Evolutionary conservation across 441 rosid species (phyloP), one percentile per base, ranked within the genome.

Genomic region (Sinapis alba): DNA sequence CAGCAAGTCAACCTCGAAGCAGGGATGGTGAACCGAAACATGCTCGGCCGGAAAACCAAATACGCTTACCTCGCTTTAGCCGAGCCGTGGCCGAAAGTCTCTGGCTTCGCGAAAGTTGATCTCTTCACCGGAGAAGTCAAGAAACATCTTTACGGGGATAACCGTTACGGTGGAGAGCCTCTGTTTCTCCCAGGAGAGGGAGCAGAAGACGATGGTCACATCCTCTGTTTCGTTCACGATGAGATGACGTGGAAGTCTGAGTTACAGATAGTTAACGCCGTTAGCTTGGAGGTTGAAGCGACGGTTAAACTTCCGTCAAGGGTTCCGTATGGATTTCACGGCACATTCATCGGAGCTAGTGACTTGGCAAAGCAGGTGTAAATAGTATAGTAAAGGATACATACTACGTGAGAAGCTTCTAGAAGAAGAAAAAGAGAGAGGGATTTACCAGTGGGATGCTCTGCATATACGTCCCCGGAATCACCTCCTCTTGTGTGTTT

Each of bases 251-350:
- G 90, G 88, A 80, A 81, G 80, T 91, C 97, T 0, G 92, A 89
- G 85, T 84, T 91, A 15, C 89, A 83, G 60, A 84, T 91, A 0
- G 87, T 91, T 13, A 89, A 91, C 63, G 90, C 91, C 34, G 71
- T 58, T 82, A 82, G 63, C 53, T 59, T 89, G 63, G 71, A 85
- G 80, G 57, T 84, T 2, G 94, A 91, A 78, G 92, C 94, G 12
- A 72, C 87, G 0, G 77, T 91, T 3, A 47, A 80, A 64, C 83
- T 91, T 68, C 97, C 97, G 27, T 85, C 94, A 19, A 78, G 97
- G 53, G 94, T 91, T 56, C 97, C 97, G 19, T 91, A 89, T 19
- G 97, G 97, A 15, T 91, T 91, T 67, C 97, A 91, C 53, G 97
- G 94, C 16, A 86, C 97, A 3, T 91, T 91, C 76, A 76, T 91